Conservation (phyloP, 2,329 filamentous ascomycete species). For the Colletotrichum chlorophyti region DNA sequence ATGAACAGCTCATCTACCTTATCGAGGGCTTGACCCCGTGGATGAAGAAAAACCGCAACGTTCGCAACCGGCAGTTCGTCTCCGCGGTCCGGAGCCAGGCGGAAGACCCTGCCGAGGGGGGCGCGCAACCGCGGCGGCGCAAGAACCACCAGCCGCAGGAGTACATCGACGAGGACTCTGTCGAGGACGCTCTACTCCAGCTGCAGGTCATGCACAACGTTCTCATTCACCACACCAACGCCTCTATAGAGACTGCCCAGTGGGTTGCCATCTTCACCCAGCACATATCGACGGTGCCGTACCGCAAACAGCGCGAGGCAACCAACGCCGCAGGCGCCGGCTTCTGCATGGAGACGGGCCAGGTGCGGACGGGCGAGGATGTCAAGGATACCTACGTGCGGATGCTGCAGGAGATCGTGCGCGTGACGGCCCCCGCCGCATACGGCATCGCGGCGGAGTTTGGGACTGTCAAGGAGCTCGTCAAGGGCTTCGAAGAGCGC, state of each 20-base stretch:
- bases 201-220: constrained; percentile 73
- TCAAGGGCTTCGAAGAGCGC: constrained; percentile 61
- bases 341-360: constrained; percentile 82
- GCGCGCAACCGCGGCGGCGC: constrained; percentile 39
- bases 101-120: constrained; percentile 24
- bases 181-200: constrained; percentile 75
- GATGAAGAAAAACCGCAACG: constrained; percentile 72
- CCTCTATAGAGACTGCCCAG: constrained; percentile 69
- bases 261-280: constrained; percentile 80
- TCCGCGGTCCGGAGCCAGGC: constrained; percentile 63
- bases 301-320: constrained; percentile 62
- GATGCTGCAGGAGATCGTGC: constrained; percentile 78
- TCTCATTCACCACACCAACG: constrained; percentile 73
- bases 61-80: constrained; percentile 72
- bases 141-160: constrained; percentile 50
- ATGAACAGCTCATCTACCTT: constrained; percentile 68
- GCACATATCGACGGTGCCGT: constrained; percentile 79
- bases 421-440: constrained; percentile 76
- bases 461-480: constrained; percentile 61
- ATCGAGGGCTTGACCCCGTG: constrained; percentile 73
- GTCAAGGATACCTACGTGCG: constrained; percentile 71
- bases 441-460: constrained; percentile 72
- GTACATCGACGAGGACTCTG: constrained; percentile 69
- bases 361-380: constrained; percentile 74
- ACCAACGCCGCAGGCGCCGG: constrained; percentile 58